Conservation (phyloP, 2,329 filamentous ascomycete species). For the Sporothrix brasiliensis region DNA sequence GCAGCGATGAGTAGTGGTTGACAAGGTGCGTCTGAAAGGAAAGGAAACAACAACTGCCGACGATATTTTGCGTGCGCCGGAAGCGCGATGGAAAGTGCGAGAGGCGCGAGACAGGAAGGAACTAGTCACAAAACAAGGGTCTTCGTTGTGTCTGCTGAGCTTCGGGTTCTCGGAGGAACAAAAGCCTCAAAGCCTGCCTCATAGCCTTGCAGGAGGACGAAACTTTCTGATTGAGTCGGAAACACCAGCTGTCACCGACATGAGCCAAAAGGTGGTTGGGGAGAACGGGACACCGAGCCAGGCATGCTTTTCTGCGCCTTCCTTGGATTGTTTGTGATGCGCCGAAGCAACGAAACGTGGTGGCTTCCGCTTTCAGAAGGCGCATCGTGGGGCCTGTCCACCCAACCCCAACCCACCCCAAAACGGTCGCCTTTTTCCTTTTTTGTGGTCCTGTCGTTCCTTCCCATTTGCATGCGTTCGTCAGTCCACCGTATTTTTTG, state of each 20-base stretch:
- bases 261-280: not conserved
- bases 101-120: not conserved
- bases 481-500: not conserved
- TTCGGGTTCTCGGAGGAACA: not conserved
- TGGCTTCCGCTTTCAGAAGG: conserved; percentile 24
- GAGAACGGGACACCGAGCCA: not conserved
- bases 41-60: conserved; percentile 2
- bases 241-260: not conserved
- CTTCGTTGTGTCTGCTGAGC: not conserved
- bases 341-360: not conserved
- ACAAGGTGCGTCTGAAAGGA: not conserved
- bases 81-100: not conserved
- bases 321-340: not conserved
- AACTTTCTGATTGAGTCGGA: not conserved
- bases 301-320: not conserved
- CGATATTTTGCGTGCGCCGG: conserved; percentile 10
- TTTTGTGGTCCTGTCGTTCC: not conserved
- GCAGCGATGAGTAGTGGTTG: not conserved
- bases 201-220: conserved; percentile 6
- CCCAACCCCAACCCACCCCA: conserved; percentile 1
- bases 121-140: conserved; percentile 22
- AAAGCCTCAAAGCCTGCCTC: not conserved
- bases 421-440: not conserved
- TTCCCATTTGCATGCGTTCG: not conserved
- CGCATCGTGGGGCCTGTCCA: not conserved